Evolutionary conservation across 2,329 filamentous ascomycete species (phyloP).

Genomic region (Xylaria hypoxylon): DNA sequence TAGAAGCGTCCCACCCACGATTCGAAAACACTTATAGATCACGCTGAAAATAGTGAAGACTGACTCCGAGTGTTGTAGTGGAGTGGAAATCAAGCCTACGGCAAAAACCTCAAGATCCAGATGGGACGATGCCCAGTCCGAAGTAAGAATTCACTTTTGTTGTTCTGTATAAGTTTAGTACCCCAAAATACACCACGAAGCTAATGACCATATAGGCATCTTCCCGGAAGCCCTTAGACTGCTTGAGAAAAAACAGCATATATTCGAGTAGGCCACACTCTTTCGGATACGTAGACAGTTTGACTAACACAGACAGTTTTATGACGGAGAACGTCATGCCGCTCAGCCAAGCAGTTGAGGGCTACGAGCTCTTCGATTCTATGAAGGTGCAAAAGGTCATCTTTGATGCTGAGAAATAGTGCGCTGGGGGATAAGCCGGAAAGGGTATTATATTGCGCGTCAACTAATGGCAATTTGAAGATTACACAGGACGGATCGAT

Average conservation of each 20-base stretch:
- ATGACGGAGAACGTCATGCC: conserved; percentile 68
- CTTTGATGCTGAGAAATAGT: conserved; percentile 50
- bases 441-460: too few relatives aligned
- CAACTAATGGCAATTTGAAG: too few relatives aligned
- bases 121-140: conserved; percentile 39
- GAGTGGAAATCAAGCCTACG: conserved; percentile 34
- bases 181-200: background rate
- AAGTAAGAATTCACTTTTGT: conserved; percentile 20
- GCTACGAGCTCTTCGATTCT: conserved; percentile 66
- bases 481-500: too few relatives aligned
- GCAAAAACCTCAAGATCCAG: conserved; percentile 37
- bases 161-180: background rate
- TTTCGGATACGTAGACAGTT: background rate
- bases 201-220: conserved; percentile 26
- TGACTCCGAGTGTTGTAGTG: conserved; percentile 5
- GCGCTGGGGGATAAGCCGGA: too few relatives aligned
- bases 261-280: conserved; percentile 28
- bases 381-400: conserved; percentile 68
- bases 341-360: conserved; percentile 62
- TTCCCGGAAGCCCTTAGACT: conserved; percentile 34
- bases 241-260: conserved; percentile 33
- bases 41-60: background rate
- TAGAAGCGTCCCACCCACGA: background rate
- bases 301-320: conserved; percentile 44
- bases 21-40: too few relatives aligned